These are phyloP conservation scores for Neopestalotiopsis sp. DNA, from an alignment of 2,329 filamentous ascomycete genomes.

Conservation along the genomic window DNA sequence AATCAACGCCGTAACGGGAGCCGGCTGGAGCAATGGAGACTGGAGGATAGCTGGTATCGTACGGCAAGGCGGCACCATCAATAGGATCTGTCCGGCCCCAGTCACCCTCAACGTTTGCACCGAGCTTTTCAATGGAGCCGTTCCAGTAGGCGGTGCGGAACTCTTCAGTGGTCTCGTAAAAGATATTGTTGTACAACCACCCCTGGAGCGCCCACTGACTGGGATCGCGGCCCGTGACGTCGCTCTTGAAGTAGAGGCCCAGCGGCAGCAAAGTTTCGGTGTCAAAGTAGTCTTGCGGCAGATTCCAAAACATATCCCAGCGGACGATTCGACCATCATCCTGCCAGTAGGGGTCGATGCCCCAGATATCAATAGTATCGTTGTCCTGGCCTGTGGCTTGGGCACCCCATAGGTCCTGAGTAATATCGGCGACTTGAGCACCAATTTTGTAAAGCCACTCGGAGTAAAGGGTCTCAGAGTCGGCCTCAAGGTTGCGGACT, in stretches of 20 bases:
- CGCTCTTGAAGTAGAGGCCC: constrained; percentile 47
- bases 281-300: constrained; percentile 44
- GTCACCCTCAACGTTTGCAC: constrained; percentile 50
- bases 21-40: constrained; percentile 42
- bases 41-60: constrained; percentile 45
- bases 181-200: constrained; percentile 60
- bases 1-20: constrained; percentile 47
- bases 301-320: constrained; percentile 53
- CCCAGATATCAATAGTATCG: constrained; percentile 44
- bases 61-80: constrained; percentile 39
- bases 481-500: constrained; percentile 45
- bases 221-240: constrained; percentile 56
- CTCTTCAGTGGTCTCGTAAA: constrained; percentile 53
- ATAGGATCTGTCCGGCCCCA: constrained; percentile 49
- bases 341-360: constrained; percentile 48
- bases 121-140: constrained; percentile 50
- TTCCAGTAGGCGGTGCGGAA: constrained; percentile 50
- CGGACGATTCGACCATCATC: constrained; percentile 45
- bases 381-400: constrained; percentile 43
- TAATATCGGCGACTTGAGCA: constrained; percentile 43
- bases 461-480: constrained; percentile 33
- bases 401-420: constrained; percentile 48
- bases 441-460: constrained; percentile 42
- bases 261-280: constrained; percentile 49
- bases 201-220: constrained; percentile 54